These are phyloP conservation scores for Penicillium sp. DNA, from an alignment of 2,329 filamentous ascomycete genomes.

Conservation along the genomic window DNA sequence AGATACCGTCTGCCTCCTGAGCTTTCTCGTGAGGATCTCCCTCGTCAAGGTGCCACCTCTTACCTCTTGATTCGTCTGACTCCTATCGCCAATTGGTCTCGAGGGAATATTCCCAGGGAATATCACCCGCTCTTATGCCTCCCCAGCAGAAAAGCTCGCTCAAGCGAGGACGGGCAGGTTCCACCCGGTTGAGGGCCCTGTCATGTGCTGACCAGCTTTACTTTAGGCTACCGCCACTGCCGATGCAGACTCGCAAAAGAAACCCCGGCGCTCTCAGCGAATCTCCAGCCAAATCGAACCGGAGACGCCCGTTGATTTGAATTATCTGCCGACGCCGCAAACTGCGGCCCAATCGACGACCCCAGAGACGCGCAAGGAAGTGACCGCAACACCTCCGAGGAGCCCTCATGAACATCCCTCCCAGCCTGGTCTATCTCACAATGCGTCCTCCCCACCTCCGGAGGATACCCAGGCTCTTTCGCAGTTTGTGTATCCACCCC, in stretches of 20 bases:
- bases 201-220: conserved; percentile 24
- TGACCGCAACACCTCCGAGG: conserved; percentile 69
- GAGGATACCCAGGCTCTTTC: conserved; percentile 78
- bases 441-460: conserved; percentile 62
- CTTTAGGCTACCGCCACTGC: conserved; percentile 67
- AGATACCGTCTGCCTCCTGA: too few species aligned
- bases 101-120: conserved; percentile 8
- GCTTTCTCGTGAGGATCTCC: too few species aligned
- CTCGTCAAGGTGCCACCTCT: neutral
- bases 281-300: conserved; percentile 60
- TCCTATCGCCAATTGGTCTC: conserved; percentile 18
- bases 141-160: conserved; percentile 77
- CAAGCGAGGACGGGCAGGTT: conserved; percentile 74
- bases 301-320: conserved; percentile 64
- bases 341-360: conserved; percentile 68
- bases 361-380: conserved; percentile 65
- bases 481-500: conserved; percentile 74
- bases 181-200: conserved; percentile 17
- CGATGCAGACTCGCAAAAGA: conserved; percentile 68
- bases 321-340: conserved; percentile 78
- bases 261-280: conserved; percentile 76
- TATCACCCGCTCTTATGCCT: conserved; percentile 31
- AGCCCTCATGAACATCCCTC: conserved; percentile 54
- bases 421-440: conserved; percentile 41
- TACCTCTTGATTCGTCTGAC: neutral